Evolutionary conservation across 441 rosid species (phyloP).

Genomic region (Cnidoscolus chayamansa): DNA sequence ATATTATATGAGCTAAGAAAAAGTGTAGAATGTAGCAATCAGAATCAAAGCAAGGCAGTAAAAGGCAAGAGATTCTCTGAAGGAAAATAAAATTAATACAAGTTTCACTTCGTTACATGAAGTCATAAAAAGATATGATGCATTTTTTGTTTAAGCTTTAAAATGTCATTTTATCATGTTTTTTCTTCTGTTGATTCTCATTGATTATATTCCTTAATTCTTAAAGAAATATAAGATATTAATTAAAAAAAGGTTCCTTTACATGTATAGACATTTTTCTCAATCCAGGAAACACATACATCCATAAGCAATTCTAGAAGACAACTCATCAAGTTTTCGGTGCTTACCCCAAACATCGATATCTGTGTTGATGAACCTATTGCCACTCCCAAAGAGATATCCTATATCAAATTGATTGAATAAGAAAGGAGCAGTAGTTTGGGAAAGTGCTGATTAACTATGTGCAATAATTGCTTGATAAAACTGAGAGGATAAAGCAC

Average conservation of each 20-base stretch:
- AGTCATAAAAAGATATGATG: too few relatives aligned
- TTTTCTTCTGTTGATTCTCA: too few relatives aligned
- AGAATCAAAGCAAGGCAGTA: too few relatives aligned
- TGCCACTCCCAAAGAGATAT: constrained; percentile 89
- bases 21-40: too few relatives aligned
- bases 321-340: neutral
- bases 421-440: neutral
- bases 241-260: neutral
- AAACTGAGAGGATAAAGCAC: constrained; percentile 26
- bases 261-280: neutral
- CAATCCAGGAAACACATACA: neutral
- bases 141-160: too few relatives aligned
- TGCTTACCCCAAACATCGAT: constrained; percentile 81
- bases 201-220: too few relatives aligned
- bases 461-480: neutral
- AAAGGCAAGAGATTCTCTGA: too few relatives aligned
- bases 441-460: neutral
- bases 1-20: too few relatives aligned
- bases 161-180: too few relatives aligned
- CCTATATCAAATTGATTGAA: constrained; percentile 42
- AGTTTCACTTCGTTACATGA: too few relatives aligned
- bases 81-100: too few relatives aligned
- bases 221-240: too few relatives aligned
- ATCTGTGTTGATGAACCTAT: constrained; percentile 94
- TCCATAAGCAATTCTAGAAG: neutral